These are phyloP conservation scores for Hypoxylon cercidicola DNA, from an alignment of 495 filamentous ascomycete genomes.

Conservation along the genomic window DNA sequence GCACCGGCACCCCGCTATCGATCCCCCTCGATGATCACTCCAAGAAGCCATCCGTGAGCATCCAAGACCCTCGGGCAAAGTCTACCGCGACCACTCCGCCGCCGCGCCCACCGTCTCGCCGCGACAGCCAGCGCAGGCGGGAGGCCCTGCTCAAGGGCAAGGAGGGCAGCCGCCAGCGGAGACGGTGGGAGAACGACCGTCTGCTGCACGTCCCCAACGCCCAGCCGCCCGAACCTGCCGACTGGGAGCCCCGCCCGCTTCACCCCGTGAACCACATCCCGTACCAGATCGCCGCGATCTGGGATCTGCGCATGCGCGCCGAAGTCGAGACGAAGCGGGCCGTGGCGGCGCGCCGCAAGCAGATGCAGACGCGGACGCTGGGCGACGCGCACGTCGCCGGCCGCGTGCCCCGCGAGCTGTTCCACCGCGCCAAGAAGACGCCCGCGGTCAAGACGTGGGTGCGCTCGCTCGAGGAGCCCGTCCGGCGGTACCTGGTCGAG, in stretches of 20 bases:
- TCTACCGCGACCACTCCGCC: conserved; percentile 45
- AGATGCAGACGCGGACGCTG: conserved; percentile 39
- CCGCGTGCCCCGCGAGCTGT: conserved; percentile 69
- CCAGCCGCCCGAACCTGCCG: conserved; percentile 78
- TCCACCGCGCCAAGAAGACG: conserved; percentile 58
- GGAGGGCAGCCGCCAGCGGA: conserved; percentile 86
- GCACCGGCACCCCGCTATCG: conserved; percentile 55
- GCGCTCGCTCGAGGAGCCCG: conserved; percentile 59
- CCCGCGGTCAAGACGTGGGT: conserved; percentile 60
- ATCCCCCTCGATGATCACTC: conserved; percentile 57
- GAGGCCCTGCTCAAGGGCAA: conserved; percentile 90
- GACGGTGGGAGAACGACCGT: conserved; percentile 95
- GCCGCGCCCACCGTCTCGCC: conserved; percentile 48
- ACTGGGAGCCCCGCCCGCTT: conserved; percentile 84
- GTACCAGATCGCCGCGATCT: conserved; percentile 88
- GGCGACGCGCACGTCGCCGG: conserved; percentile 50
- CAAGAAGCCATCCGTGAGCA: conserved; percentile 38
- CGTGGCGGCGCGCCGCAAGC: conserved; percentile 42
- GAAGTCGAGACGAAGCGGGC: conserved; percentile 55
- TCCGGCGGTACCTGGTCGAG: conserved; percentile 54
- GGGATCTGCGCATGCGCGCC: conserved; percentile 75
- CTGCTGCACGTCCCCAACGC: conserved; percentile 87
- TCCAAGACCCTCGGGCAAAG: conserved; percentile 39
- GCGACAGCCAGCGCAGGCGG: conserved; percentile 61
- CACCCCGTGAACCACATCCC: conserved; percentile 80